phyloP scores from a whole-genome alignment of 2,329 filamentous ascomycete species.

The Piedraia hortae region DNA sequence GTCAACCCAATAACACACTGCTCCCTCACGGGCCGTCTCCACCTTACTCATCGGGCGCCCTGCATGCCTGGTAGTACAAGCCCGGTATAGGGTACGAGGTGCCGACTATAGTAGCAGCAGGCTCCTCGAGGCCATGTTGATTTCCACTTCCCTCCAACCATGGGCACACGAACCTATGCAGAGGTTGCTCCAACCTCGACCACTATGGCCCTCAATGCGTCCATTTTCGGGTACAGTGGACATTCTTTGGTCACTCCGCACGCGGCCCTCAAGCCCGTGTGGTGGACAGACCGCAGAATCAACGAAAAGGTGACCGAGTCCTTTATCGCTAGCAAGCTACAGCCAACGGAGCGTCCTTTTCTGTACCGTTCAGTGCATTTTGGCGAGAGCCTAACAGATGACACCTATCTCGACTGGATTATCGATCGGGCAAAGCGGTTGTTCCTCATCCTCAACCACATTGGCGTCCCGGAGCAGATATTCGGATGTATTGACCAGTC shows the following conservation, averaged over 20 bases:
- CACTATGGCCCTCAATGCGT: constrained; percentile 20
- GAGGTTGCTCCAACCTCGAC: constrained; percentile 12
- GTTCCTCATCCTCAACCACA: constrained; percentile 42
- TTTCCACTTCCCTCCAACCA: too few relatives aligned
- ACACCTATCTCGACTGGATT: constrained; percentile 59
- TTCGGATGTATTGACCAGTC: constrained; percentile 49
- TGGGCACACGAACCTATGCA: constrained; percentile 13
- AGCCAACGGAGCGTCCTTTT: constrained; percentile 32
- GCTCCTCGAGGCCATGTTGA: too few relatives aligned
- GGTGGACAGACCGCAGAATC: constrained; percentile 47
- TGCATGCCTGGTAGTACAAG: too few relatives aligned
- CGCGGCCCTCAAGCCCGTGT: constrained; percentile 24
- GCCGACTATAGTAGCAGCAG: too few relatives aligned
- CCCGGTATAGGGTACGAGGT: too few relatives aligned
- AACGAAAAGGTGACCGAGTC: constrained; percentile 39
- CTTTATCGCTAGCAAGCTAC: constrained; percentile 37
- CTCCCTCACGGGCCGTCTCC: too few relatives aligned
- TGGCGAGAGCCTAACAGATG: constrained; percentile 39
- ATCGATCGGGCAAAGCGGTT: constrained; percentile 37
- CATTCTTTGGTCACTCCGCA: constrained; percentile 24
- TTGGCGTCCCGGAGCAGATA: constrained; percentile 44
- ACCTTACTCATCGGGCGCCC: too few relatives aligned
- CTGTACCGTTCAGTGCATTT: constrained; percentile 37
- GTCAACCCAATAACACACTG: too few relatives aligned
- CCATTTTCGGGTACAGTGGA: constrained; percentile 23